A percentile compares a stretch with the other conserved stretches of the same genome.
Conservation (phyloP, 1,284 basidiomycete genomes). For the Psilocybe mexicana region DNA sequence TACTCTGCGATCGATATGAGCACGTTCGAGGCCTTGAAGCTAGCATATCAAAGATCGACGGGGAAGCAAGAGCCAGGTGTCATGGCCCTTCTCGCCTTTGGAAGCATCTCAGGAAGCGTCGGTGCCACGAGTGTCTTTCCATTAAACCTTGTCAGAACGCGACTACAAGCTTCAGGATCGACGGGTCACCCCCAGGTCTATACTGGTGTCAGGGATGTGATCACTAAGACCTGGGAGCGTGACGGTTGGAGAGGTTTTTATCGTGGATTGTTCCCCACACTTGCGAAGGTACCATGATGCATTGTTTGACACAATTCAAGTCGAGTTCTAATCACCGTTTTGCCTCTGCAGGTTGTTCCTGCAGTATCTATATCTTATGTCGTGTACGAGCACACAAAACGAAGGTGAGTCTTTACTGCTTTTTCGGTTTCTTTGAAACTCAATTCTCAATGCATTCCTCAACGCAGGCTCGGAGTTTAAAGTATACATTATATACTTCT, state of each 20-base stretch:
- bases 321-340: slow-evolving; percentile 5
- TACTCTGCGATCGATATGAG: slow-evolving; percentile 95
- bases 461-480: slow-evolving; percentile 39
- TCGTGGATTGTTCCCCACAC: slow-evolving; percentile 86
- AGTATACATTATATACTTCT: slow-evolving; percentile 17
- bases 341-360: slow-evolving; percentile 72
- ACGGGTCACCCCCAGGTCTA: slow-evolving; percentile 90
- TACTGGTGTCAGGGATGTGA: slow-evolving; percentile 86
- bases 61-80: slow-evolving; percentile 83
- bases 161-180: slow-evolving; percentile 94
- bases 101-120: slow-evolving; percentile 86
- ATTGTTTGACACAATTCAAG: background rate
- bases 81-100: slow-evolving; percentile 82
- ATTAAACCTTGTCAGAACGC: slow-evolving; percentile 91
- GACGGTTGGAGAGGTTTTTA: slow-evolving; percentile 97
- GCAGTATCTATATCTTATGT: slow-evolving; percentile 95
- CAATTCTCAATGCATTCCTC: background rate
- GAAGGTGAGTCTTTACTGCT: slow-evolving; percentile 51
- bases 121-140: slow-evolving; percentile 94
- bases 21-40: slow-evolving; percentile 89
- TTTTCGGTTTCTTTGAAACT: background rate
- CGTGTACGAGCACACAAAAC: slow-evolving; percentile 83
- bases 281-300: slow-evolving; percentile 73
- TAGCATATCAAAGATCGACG: slow-evolving; percentile 79
- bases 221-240: slow-evolving; percentile 74